Conservation (phyloP, 2,329 filamentous ascomycete genomes). For the Aspergillus persii region DNA sequence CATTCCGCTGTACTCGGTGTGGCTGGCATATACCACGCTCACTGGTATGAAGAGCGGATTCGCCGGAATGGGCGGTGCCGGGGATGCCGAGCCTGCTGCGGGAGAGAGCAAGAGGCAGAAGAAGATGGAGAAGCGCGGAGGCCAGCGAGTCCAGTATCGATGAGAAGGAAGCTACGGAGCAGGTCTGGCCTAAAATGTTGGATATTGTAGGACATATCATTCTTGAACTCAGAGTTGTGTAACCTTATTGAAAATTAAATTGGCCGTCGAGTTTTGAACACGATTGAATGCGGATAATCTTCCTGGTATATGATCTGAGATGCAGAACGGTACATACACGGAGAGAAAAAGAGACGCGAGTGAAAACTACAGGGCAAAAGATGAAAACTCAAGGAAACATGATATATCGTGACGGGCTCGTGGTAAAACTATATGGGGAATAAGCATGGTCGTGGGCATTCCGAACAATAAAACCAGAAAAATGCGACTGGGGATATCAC, state of each 20-base stretch:
- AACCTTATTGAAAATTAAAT: not conserved
- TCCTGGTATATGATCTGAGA: not conserved
- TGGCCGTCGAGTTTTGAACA: no score
- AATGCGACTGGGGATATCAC: constrained; percentile 9
- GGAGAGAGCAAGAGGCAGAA: constrained; percentile 51
- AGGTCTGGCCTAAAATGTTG: not conserved
- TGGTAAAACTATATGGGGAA: constrained; percentile 37
- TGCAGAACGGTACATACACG: no score
- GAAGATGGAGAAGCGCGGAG: constrained; percentile 52
- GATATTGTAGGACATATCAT: not conserved
- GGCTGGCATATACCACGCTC: constrained; percentile 46
- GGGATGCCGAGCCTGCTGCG: constrained; percentile 21
- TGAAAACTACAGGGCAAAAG: not conserved
- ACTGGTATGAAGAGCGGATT: constrained; percentile 47
- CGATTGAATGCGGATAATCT: not conserved
- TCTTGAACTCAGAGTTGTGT: not conserved
- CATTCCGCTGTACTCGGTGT: constrained; percentile 49
- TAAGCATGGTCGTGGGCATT: constrained; percentile 23
- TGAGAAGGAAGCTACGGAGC: constrained; percentile 19
- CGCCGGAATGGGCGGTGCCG: constrained; percentile 41
- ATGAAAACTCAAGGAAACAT: constrained; percentile 15
- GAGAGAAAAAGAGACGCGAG: not conserved
- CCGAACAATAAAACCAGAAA: constrained; percentile 12
- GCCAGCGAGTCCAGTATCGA: constrained; percentile 44
- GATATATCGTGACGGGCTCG: constrained; percentile 27